Percentiles rank a stretch among this genome's conserved stretches.
These are phyloP conservation scores for Dactylellina parvicollis DNA, from an alignment of 2,329 filamentous ascomycete genomes.

Conservation along the genomic window DNA sequence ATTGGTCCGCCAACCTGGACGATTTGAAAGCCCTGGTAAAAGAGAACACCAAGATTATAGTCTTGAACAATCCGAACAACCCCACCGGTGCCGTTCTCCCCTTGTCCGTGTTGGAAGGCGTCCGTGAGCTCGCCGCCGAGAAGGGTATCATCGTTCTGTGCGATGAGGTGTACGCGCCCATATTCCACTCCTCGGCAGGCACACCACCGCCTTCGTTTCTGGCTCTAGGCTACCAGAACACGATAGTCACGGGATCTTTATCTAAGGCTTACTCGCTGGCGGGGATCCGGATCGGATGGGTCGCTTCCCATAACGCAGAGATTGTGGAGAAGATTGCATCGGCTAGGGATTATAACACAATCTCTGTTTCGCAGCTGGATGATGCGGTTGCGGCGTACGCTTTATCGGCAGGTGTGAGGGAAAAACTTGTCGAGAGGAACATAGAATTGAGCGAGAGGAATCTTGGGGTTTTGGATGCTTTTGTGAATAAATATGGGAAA, in stretches of 20 bases:
- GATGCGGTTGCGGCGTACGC: conserved; percentile 81
- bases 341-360: conserved; percentile 83
- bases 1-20: conserved; percentile 73
- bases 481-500: conserved; percentile 72
- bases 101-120: conserved; percentile 70
- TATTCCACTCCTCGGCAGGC: conserved; percentile 73
- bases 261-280: conserved; percentile 87
- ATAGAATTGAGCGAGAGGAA: conserved; percentile 75
- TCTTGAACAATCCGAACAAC: conserved; percentile 82
- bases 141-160: conserved; percentile 74
- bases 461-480: conserved; percentile 72
- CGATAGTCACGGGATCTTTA: conserved; percentile 79
- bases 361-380: conserved; percentile 83
- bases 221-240: conserved; percentile 71
- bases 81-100: conserved; percentile 78
- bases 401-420: conserved; percentile 72
- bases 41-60: conserved; percentile 76
- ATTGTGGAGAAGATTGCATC: conserved; percentile 73
- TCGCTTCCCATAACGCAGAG: conserved; percentile 72
- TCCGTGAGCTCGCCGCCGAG: conserved; percentile 70
- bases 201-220: conserved; percentile 57
- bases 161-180: conserved; percentile 84
- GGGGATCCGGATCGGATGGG: conserved; percentile 84
- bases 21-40: conserved; percentile 73
- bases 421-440: conserved; percentile 72